Percentiles rank a stretch among this genome's conserved stretches.
phyloP scores from a whole-genome alignment of 2,329 filamentous ascomycete genomes.

The Beauveria rudraprayagi region DNA sequence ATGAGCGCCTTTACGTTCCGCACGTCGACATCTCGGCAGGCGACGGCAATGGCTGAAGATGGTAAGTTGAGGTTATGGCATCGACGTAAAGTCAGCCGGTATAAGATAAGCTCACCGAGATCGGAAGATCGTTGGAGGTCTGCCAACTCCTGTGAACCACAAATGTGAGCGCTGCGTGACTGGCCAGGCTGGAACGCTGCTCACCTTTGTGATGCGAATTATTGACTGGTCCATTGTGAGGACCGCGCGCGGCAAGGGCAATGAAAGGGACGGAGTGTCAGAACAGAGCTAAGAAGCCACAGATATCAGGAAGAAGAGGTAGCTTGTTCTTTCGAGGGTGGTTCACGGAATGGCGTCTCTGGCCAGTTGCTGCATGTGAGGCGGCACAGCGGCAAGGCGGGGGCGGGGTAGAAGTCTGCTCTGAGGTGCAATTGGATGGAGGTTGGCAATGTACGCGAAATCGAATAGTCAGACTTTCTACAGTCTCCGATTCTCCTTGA shows the following conservation, averaged over 20 bases:
- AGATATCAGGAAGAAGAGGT: neutral
- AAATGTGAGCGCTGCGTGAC: constrained; percentile 2
- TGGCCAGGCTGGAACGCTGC: constrained; percentile 14
- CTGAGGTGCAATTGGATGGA: neutral
- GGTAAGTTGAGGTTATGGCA: neutral
- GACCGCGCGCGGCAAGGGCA: constrained; percentile 9
- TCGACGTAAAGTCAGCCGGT: neutral
- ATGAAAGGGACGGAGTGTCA: neutral
- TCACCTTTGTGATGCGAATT: constrained; percentile 76
- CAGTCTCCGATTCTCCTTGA: neutral
- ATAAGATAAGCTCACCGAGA: constrained; percentile 54
- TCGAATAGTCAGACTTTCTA: neutral
- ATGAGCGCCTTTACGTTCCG: constrained; percentile 82
- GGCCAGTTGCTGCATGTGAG: neutral
- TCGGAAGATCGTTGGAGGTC: constrained; percentile 79
- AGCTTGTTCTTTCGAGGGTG: neutral
- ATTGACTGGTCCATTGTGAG: constrained; percentile 64
- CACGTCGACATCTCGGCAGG: constrained; percentile 80
- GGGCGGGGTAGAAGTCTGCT: constrained; percentile 3
- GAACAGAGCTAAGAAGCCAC: neutral
- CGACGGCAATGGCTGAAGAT: constrained; percentile 67
- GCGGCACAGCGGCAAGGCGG: constrained; percentile 3
- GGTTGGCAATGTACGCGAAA: neutral
- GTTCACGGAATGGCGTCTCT: neutral
- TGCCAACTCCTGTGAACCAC: constrained; percentile 61